phyloP scores from a whole-genome alignment of 2,329 filamentous ascomycete species.

The Hymenoscyphus fraxineus region DNA sequence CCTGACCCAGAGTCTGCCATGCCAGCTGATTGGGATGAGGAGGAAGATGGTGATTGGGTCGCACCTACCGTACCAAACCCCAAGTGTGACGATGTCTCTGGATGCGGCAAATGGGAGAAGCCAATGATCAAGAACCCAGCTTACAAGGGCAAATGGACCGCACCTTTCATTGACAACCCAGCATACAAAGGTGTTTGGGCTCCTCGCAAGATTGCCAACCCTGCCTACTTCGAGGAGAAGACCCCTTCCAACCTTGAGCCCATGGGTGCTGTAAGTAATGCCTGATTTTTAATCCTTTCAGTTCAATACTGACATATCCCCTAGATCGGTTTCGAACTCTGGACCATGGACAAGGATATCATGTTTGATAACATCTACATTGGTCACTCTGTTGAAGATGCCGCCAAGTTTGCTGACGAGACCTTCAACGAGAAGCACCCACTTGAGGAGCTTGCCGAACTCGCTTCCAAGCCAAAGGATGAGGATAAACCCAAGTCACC shows the following conservation, averaged over 20 bases:
- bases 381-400: constrained; percentile 92
- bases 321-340: constrained; percentile 96
- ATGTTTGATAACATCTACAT: constrained; percentile 99
- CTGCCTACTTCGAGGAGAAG: constrained; percentile 96
- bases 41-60: constrained; percentile 95
- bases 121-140: constrained; percentile 81
- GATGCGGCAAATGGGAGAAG: constrained; percentile 88
- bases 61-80: constrained; percentile 84
- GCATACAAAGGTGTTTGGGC: constrained; percentile 96
- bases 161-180: constrained; percentile 92
- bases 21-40: constrained; percentile 99
- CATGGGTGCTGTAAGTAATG: constrained; percentile 81
- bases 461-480: constrained; percentile 74
- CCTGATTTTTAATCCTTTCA: constrained; percentile 14
- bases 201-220: constrained; percentile 95
- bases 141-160: constrained; percentile 99
- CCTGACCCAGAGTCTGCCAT: constrained; percentile 94
- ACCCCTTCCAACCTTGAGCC: constrained; percentile 94
- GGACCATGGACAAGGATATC: constrained; percentile 99
- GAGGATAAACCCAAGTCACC: constrained; percentile 61
- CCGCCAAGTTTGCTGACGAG: constrained; percentile 82
- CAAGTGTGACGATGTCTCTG: constrained; percentile 89
- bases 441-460: constrained; percentile 75
- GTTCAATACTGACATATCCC: constrained; percentile 19
- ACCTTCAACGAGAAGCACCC: constrained; percentile 86